Base-by-base conservation (phyloP, 768 basidiomycete species). In the Suillus cothurnatus region DNA sequence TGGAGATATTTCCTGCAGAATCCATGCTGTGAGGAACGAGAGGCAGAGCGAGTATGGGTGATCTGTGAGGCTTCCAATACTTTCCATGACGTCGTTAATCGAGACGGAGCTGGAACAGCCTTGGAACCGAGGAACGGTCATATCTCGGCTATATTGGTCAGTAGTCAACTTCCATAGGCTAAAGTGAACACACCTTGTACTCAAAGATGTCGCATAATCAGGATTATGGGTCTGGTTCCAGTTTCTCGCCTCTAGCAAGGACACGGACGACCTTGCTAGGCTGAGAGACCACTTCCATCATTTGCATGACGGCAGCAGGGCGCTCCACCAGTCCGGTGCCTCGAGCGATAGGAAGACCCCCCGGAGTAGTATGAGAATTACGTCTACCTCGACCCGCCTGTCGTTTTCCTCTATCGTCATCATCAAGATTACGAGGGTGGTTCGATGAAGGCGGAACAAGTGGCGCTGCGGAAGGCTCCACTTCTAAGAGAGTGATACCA, bases 201-300 rank as follows among this genome's bases (percentile, higher is more conserved):
- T 56, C 52, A 31, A 63, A 63, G 26, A 41, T n/a, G 12, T 8
- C 28, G 6, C 28, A 38, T 36, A 17, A 28, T 36, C 21, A 55
- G 4, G 31, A 8, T 71, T 69, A 78, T 4, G 76, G 67, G 53
- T 75, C 80, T 45, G 84, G 85, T 50, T 94, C 92, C 61, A 94
- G 77, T 76, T 93, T 93, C 82, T 94, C 93, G 38, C 93, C 93
- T 15, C 93, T 86, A 2, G 93, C 91, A 66, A 94, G 85, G 34
- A 94, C 89, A 31, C 92, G 82, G 39, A 94, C 88, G 68, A 91
- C 88, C 67, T 87, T 89, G 74, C 85, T 89, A 8, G 90, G 88
- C 68, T 91, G 88, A 26, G 88, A 81, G 11, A 91, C 83, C 75
- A 86, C 85, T 67, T 89, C 89, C 90, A 91, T 92, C 90, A 93